Conservation (phyloP, 176 grass and related monocot genomes). For the Olyra latifolia region DNA sequence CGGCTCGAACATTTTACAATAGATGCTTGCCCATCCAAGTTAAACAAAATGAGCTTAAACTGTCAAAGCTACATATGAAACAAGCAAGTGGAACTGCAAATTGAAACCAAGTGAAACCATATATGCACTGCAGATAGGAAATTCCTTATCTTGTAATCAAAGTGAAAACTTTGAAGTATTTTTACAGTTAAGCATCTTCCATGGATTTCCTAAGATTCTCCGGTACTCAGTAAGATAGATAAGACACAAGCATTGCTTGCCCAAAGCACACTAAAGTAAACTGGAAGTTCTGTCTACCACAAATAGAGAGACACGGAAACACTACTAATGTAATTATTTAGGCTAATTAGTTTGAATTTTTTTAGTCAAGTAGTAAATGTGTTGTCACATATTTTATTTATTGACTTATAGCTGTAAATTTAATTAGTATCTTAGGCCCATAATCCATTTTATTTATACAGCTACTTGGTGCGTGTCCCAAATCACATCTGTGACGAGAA, state of each 20-base stretch:
- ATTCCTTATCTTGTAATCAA: neutral
- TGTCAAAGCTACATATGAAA: neutral
- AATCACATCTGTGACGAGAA: neutral
- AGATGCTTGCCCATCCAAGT: neutral
- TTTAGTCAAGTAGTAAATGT: neutral
- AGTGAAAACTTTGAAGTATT: slow-evolving; percentile 9
- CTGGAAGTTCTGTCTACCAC: neutral
- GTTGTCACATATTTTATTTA: neutral
- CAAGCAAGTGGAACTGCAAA: slow-evolving; percentile 13
- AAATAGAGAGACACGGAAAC: slow-evolving; percentile 5
- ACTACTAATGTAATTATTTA: neutral
- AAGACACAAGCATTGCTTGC: neutral
- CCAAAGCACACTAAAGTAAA: neutral
- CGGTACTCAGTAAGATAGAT: neutral
- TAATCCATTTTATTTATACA: slow-evolving; percentile 26
- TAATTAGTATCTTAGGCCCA: neutral
- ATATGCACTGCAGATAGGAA: neutral
- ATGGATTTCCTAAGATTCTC: slow-evolving; percentile 24
- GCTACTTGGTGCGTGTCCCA: neutral
- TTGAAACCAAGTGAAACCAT: slow-evolving; percentile 17
- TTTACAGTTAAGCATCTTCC: neutral
- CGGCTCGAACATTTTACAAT: neutral
- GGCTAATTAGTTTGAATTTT: neutral
- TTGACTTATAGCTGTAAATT: neutral
- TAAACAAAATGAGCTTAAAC: neutral